Percentiles rank a stretch among this genome's conserved stretches.
Conservation (phyloP, 371 early-diverging fungal genomes). For the Mortierella sp. region DNA sequence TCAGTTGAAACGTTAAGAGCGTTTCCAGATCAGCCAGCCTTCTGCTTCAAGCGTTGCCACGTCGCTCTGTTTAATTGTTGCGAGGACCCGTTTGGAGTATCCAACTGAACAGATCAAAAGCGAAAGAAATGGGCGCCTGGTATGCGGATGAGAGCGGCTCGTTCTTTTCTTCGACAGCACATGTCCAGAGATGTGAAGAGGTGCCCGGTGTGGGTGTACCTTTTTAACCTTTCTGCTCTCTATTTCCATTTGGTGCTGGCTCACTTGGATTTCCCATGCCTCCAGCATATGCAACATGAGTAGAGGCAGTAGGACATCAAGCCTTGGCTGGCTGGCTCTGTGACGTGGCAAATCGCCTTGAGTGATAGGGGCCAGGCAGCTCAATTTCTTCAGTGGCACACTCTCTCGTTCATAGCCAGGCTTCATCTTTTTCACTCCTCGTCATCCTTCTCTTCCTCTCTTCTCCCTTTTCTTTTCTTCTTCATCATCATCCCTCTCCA, state of each 20-base stretch:
- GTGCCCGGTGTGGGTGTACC: background rate
- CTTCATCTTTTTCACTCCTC: slow-evolving; percentile 13
- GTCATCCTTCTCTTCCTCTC: slow-evolving; percentile 7
- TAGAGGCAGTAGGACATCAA: too few relatives aligned
- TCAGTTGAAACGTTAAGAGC: too few relatives aligned
- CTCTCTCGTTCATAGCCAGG: background rate
- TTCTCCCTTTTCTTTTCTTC: background rate
- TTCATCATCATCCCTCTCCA: slow-evolving; percentile 12
- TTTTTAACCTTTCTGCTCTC: background rate
- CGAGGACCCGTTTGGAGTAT: too few relatives aligned
- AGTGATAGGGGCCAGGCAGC: background rate
- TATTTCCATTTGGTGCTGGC: background rate
- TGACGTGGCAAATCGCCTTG: slow-evolving; percentile 47
- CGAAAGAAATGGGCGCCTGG: too few relatives aligned
- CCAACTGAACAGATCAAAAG: background rate
- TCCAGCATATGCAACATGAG: too few relatives aligned
- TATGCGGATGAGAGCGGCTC: background rate
- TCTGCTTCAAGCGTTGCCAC: background rate
- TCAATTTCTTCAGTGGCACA: background rate
- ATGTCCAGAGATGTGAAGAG: background rate
- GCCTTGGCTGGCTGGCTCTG: slow-evolving; percentile 18
- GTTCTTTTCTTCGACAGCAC: background rate
- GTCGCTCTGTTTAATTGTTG: background rate
- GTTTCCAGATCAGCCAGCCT: too few relatives aligned
- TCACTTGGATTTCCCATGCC: background rate